Conservation (phyloP, 805 yeast genomes). For the Starmerella geochares region DNA sequence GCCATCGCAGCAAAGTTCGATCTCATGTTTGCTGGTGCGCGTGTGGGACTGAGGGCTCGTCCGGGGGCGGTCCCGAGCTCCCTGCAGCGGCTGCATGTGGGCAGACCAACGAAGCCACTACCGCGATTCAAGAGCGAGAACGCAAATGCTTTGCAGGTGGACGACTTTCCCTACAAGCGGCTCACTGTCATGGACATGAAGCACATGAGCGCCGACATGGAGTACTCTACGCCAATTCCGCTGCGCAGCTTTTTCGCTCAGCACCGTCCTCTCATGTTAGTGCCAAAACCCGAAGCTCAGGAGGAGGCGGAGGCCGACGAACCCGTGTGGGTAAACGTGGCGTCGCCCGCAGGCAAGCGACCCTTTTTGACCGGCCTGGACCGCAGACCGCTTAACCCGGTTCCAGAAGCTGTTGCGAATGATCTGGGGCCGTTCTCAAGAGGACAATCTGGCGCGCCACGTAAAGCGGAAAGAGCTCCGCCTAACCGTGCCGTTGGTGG, state of each 20-base stretch:
- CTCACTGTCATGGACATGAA: slow-evolving; percentile 21
- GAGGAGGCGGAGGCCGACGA: slow-evolving; percentile 15
- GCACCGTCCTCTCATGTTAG: slow-evolving; percentile 38
- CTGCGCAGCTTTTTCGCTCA: slow-evolving; percentile 39
- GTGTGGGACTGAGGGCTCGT: slow-evolving; percentile 1
- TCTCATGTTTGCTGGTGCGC: neutral
- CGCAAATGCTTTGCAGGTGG: slow-evolving; percentile 9
- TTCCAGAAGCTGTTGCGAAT: slow-evolving; percentile 34
- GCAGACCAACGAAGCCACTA: neutral
- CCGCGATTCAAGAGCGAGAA: slow-evolving; percentile 15
- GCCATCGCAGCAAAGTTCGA: neutral
- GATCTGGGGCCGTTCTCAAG: slow-evolving; percentile 32
- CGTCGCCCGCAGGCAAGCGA: slow-evolving; percentile 11
- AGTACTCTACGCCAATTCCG: slow-evolving; percentile 23
- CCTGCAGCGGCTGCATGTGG: neutral
- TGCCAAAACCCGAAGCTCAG: slow-evolving; percentile 22
- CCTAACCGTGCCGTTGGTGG: neutral
- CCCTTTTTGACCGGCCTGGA: slow-evolving; percentile 9
- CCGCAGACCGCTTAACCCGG: slow-evolving; percentile 15
- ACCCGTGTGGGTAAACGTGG: slow-evolving; percentile 26
- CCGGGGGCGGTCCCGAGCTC: neutral
- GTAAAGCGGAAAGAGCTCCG: neutral
- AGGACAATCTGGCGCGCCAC: slow-evolving; percentile 4
- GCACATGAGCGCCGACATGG: slow-evolving; percentile 25
- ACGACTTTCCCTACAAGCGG: slow-evolving; percentile 23